phyloP scores from a whole-genome alignment of 192 early-diverging fungal species.

The Phycomyces blakesleeanus region DNA sequence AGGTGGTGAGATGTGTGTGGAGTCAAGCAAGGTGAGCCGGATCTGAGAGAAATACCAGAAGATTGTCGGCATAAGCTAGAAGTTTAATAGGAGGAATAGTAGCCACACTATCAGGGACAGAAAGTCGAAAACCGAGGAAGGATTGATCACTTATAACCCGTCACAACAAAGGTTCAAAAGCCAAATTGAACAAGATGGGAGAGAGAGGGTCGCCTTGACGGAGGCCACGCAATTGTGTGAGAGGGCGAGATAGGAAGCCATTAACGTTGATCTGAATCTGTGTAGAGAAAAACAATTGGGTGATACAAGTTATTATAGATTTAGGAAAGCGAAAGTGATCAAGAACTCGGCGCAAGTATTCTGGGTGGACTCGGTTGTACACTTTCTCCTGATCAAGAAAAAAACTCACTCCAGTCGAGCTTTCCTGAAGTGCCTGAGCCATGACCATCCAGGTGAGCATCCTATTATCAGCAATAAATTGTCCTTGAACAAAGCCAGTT shows the following conservation, averaged over 20 bases:
- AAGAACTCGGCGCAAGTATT: conserved; percentile 1
- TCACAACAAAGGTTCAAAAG: conserved; percentile 21
- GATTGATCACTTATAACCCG: neutral
- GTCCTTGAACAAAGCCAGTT: conserved; percentile 14
- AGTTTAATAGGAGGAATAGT: neutral
- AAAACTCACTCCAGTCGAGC: conserved; percentile 2
- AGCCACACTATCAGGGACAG: too few relatives aligned
- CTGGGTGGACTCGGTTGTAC: conserved; percentile 23
- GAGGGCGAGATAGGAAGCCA: conserved; percentile 3
- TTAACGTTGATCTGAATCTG: conserved; percentile 24
- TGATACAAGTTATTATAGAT: neutral
- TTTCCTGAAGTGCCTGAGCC: neutral
- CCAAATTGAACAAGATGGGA: conserved; percentile 25
- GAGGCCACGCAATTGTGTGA: conserved; percentile 22
- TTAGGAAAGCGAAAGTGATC: conserved; percentile 5
- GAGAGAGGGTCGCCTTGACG: conserved; percentile 35
- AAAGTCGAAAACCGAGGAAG: neutral
- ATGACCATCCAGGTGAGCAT: too few relatives aligned
- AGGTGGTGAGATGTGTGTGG: neutral
- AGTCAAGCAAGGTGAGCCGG: neutral
- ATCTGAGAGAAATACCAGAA: neutral
- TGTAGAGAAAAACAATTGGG: conserved; percentile 6
- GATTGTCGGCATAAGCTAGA: conserved; percentile 21
- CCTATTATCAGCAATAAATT: conserved; percentile 15
- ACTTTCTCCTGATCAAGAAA: conserved; percentile 25